A percentile compares a stretch with the other conserved stretches of the same genome.
Evolutionary conservation across 805 yeast species (phyloP).

Genomic region (Teunomyces aglyptinius): DNA sequence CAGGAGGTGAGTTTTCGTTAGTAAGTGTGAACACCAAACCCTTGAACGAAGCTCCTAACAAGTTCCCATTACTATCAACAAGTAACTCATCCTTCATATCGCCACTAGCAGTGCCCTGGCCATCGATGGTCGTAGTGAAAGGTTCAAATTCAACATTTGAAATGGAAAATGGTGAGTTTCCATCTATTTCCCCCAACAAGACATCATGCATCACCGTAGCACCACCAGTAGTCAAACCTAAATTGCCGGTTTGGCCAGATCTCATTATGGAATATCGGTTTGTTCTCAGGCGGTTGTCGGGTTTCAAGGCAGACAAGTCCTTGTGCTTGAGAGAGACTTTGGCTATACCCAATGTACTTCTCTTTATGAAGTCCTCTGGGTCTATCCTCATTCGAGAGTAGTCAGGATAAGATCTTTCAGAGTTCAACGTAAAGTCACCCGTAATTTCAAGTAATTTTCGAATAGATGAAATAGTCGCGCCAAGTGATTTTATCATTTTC

Average conservation of each 20-base stretch:
- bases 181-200: constrained; percentile 25
- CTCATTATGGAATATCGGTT: constrained; percentile 52
- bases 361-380: constrained; percentile 57
- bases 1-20: constrained; percentile 63
- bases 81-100: constrained; percentile 46
- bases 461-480: constrained; percentile 50
- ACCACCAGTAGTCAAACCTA: constrained; percentile 49
- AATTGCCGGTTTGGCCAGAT: constrained; percentile 49
- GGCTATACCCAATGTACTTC: constrained; percentile 61
- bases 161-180: constrained; percentile 30
- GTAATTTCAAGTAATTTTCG: constrained; percentile 50
- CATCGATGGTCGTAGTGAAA: constrained; percentile 22
- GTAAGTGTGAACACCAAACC: constrained; percentile 66
- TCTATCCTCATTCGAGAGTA: constrained; percentile 55
- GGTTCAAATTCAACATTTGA: constrained; percentile 36
- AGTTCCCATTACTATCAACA: constrained; percentile 48
- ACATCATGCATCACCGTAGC: constrained; percentile 42
- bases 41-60: constrained; percentile 70
- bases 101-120: constrained; percentile 1
- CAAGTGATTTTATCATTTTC: constrained; percentile 55
- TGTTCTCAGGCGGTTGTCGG: constrained; percentile 7
- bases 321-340: constrained; percentile 26
- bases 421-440: constrained; percentile 64
- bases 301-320: constrained; percentile 23
- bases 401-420: constrained; percentile 65